Evolutionary conservation across 768 basidiomycete genomes (phyloP).

Genomic region (Tricholoma hemisulphureum): DNA sequence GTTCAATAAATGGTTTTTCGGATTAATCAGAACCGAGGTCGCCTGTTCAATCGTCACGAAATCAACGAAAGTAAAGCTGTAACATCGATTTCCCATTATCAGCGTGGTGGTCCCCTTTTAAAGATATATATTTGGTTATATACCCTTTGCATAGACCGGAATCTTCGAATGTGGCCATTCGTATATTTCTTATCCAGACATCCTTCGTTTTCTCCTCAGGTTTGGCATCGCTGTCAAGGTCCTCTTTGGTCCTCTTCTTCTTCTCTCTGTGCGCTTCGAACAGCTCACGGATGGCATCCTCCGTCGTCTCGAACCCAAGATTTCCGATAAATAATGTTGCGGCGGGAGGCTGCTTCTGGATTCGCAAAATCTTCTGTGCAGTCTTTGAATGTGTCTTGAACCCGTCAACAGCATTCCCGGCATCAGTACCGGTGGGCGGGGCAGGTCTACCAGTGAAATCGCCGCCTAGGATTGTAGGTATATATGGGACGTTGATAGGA

Average conservation of each 20-base stretch:
- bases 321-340: slow-evolving; percentile 93
- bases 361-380: slow-evolving; percentile 71
- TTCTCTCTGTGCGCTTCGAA: slow-evolving; percentile 65
- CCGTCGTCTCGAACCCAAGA: slow-evolving; percentile 87
- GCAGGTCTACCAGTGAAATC: slow-evolving; percentile 72
- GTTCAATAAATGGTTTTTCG: slow-evolving; percentile 79
- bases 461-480: slow-evolving; percentile 47
- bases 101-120: background rate
- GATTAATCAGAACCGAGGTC: slow-evolving; percentile 77
- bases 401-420: slow-evolving; percentile 29
- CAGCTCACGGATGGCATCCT: slow-evolving; percentile 66
- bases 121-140: slow-evolving; percentile 20
- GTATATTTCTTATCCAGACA: slow-evolving; percentile 73
- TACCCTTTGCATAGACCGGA: slow-evolving; percentile 95
- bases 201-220: slow-evolving; percentile 34
- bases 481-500: slow-evolving; percentile 2
- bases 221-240: slow-evolving; percentile 24
- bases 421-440: slow-evolving; percentile 37
- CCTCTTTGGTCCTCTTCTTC: slow-evolving; percentile 28
- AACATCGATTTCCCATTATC: background rate
- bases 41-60: slow-evolving; percentile 79
- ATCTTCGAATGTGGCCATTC: slow-evolving; percentile 96
- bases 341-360: slow-evolving; percentile 80
- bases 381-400: slow-evolving; percentile 56
- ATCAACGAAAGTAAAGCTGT: slow-evolving; percentile 92